These are phyloP conservation scores for Phytopythium sindhum DNA, from an alignment of 352 stramenopile species.

Conservation along the genomic window DNA sequence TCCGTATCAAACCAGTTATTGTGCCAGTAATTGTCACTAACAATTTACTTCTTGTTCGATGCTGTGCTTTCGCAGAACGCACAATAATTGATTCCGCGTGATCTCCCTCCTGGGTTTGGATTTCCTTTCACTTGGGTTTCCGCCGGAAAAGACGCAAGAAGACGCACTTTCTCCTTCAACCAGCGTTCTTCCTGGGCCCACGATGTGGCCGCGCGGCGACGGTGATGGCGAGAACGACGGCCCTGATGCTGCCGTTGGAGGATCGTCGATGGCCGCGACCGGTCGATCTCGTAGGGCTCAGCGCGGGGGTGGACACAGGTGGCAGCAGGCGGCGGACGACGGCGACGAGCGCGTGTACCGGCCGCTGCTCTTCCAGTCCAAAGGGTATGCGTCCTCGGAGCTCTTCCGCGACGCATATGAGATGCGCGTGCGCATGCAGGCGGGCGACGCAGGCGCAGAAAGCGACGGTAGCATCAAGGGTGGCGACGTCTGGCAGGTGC, in stretches of 20 bases:
- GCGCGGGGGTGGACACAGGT: constrained; percentile 1
- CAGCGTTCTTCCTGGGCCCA: not conserved
- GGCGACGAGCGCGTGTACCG: constrained; percentile 62
- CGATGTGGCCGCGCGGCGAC: not conserved
- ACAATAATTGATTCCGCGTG: no score
- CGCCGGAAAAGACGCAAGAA: not conserved
- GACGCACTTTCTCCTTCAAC: not conserved
- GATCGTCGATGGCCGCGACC: not conserved
- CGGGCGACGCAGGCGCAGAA: not conserved
- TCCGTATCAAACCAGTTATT: no score
- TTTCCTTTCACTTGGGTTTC: not conserved
- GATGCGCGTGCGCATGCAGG: constrained; percentile 61
- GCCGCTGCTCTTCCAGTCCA: constrained; percentile 75
- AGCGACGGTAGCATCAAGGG: not conserved
- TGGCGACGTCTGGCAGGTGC: constrained; percentile 9
- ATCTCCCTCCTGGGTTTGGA: no score
- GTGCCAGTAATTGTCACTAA: no score
- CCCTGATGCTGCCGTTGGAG: not conserved
- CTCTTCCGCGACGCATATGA: constrained; percentile 78
- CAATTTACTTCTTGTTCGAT: no score
- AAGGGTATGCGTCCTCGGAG: constrained; percentile 76
- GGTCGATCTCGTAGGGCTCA: not conserved
- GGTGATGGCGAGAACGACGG: not conserved
- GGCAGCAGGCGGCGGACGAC: constrained; percentile 8
- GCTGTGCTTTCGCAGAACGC: no score